A percentile compares a stretch with the other conserved stretches of the same genome.
phyloP scores from a whole-genome alignment of 169 alveolate species.

The Cystoisospora suis region DNA sequence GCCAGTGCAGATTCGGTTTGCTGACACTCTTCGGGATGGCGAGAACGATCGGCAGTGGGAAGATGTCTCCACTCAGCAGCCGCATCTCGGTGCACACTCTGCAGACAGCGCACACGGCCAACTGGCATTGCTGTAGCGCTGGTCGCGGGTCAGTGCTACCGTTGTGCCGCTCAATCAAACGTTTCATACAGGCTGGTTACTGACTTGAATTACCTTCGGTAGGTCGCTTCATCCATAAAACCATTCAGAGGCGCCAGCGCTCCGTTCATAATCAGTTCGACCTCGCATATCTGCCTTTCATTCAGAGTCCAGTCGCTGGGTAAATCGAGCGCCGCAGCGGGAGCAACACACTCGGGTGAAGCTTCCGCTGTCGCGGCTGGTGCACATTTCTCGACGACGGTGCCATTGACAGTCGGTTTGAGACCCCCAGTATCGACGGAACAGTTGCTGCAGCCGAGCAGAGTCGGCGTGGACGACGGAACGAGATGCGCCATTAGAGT shows the following conservation, averaged over 20 bases:
- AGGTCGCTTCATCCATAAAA: constrained; percentile 53
- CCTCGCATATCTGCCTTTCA: constrained; percentile 69
- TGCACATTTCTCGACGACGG: not conserved
- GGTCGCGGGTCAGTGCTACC: too few relatives aligned
- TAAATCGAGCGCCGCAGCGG: constrained; percentile 38
- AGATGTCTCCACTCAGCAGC: constrained; percentile 65
- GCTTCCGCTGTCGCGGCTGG: not conserved
- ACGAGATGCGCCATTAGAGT: too few relatives aligned
- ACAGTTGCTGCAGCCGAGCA: not conserved
- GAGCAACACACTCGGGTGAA: not conserved
- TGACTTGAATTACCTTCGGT: constrained; percentile 62
- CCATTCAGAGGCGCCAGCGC: constrained; percentile 72
- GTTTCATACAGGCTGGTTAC: too few relatives aligned
- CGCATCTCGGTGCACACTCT: constrained; percentile 65
- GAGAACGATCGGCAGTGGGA: constrained; percentile 69
- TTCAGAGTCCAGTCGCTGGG: constrained; percentile 66
- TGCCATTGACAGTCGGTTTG: not conserved
- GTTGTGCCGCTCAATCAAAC: too few relatives aligned
- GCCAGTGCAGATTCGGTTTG: not conserved
- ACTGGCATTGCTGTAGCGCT: too few relatives aligned
- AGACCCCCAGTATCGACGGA: not conserved
- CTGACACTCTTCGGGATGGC: constrained; percentile 59
- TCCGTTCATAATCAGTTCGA: constrained; percentile 69
- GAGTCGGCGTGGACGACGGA: too few relatives aligned
- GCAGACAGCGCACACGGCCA: not conserved